phyloP scores from a whole-genome alignment of 1,284 basidiomycete species.

The Paramarasmius palmivorus region DNA sequence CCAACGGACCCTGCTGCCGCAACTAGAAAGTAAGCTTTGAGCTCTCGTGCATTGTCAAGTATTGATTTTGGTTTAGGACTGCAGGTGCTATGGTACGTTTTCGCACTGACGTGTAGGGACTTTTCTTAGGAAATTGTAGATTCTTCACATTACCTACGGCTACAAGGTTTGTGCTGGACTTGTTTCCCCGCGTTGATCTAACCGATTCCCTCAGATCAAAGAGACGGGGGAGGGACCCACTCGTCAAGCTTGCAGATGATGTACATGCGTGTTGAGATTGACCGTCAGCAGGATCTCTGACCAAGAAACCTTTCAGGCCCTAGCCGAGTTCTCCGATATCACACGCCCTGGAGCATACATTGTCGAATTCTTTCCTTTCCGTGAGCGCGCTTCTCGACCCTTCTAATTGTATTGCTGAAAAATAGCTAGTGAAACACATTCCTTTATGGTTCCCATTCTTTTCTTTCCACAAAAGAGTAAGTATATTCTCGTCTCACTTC shows the following conservation, averaged over 20 bases:
- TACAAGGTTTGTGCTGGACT: slow-evolving; percentile 7
- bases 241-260: slow-evolving; percentile 10
- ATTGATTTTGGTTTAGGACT: slow-evolving; percentile 4
- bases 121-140: slow-evolving; percentile 1
- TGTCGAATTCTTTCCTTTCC: slow-evolving; percentile 11
- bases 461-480: slow-evolving; percentile 11
- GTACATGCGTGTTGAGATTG: too few species aligned
- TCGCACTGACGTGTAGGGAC: too few species aligned
- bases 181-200: not conserved
- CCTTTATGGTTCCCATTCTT: slow-evolving; percentile 13
- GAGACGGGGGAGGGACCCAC: slow-evolving; percentile 11
- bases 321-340: slow-evolving; percentile 13
- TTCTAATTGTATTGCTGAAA: not conserved
- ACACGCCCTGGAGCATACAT: slow-evolving; percentile 14
- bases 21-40: slow-evolving; percentile 9
- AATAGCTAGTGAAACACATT: slow-evolving; percentile 12
- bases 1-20: slow-evolving; percentile 10
- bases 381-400: slow-evolving; percentile 1
- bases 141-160: slow-evolving; percentile 15
- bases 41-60: not conserved
- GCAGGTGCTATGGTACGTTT: slow-evolving; percentile 11
- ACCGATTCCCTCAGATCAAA: not conserved
- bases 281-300: too few species aligned
- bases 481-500: not conserved
- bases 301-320: too few species aligned